Percentiles rank a stretch among this genome's conserved stretches.
Conservation (phyloP, 345 rosid species). For the Gynandropsis gynandra region DNA sequence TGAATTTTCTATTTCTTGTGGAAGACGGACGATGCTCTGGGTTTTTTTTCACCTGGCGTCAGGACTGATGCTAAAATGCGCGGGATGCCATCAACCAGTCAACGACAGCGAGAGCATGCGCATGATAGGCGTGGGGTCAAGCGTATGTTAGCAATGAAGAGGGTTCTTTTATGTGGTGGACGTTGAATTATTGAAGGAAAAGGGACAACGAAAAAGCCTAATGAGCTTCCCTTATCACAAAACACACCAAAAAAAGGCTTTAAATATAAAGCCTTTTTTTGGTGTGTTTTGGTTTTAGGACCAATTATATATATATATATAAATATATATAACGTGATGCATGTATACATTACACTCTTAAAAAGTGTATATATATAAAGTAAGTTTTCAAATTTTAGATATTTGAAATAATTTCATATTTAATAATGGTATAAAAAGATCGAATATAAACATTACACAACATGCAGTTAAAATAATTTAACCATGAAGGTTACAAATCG, state of each 20-base stretch:
- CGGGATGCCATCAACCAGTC: conserved; percentile 18
- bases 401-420: no score
- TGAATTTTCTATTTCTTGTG: neutral
- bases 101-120: conserved; percentile 17
- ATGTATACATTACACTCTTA: no score
- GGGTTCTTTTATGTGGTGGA: conserved; percentile 17
- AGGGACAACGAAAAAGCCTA: neutral
- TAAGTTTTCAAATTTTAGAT: no score
- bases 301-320: no score
- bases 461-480: no score
- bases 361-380: no score
- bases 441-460: no score
- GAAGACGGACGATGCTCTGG: conserved; percentile 2
- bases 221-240: conserved; percentile 2
- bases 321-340: no score
- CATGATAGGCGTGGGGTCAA: conserved; percentile 18
- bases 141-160: conserved; percentile 20
- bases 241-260: conserved; percentile 4
- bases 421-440: no score
- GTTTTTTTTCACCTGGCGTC: neutral
- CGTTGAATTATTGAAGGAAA: conserved; percentile 24
- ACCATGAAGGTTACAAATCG: no score
- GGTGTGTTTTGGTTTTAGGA: no score
- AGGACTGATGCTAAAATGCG: conserved; percentile 25
- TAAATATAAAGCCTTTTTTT: neutral